phyloP scores from a whole-genome alignment of 495 filamentous ascomycete species.

The Daldinia loculata region DNA sequence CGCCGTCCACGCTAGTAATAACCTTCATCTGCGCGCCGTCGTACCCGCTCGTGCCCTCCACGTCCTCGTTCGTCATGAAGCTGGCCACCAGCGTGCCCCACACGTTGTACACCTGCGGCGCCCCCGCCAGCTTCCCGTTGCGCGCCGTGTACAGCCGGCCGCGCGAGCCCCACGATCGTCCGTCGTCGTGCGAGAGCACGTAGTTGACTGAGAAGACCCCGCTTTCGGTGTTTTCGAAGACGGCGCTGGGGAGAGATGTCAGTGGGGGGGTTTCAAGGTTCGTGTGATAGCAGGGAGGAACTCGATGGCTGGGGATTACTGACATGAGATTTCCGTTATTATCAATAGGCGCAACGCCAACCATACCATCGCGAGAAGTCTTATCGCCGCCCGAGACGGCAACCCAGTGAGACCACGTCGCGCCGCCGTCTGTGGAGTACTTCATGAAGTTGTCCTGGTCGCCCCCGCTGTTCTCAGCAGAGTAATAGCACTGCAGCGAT shows the following conservation, averaged over 20 bases:
- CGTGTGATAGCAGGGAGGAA: too few species aligned
- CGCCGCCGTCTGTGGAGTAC: constrained; percentile 60
- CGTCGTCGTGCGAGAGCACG: constrained; percentile 65
- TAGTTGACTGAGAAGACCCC: constrained; percentile 61
- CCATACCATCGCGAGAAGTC: constrained; percentile 65
- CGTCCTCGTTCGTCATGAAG: constrained; percentile 71
- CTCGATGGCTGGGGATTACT: too few species aligned
- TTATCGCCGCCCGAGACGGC: constrained; percentile 59
- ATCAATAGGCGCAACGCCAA: constrained; percentile 58
- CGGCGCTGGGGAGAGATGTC: too few species aligned
- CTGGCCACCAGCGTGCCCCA: constrained; percentile 65
- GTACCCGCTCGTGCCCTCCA: constrained; percentile 35
- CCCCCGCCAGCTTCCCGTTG: constrained; percentile 46
- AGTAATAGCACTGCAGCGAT: constrained; percentile 66
- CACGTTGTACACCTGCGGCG: constrained; percentile 66
- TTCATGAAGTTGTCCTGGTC: constrained; percentile 67
- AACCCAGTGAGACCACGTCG: constrained; percentile 56
- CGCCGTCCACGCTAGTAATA: constrained; percentile 52
- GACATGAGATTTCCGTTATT: constrained; percentile 51
- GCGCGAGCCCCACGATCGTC: constrained; percentile 62
- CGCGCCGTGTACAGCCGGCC: constrained; percentile 59
- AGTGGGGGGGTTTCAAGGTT: too few species aligned
- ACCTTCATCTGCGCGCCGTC: constrained; percentile 47
- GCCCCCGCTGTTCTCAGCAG: constrained; percentile 59
- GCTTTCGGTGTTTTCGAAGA: constrained; percentile 62